phyloP scores from a whole-genome alignment of 306 rosid genomes.

The Prunus fruticosa region DNA sequence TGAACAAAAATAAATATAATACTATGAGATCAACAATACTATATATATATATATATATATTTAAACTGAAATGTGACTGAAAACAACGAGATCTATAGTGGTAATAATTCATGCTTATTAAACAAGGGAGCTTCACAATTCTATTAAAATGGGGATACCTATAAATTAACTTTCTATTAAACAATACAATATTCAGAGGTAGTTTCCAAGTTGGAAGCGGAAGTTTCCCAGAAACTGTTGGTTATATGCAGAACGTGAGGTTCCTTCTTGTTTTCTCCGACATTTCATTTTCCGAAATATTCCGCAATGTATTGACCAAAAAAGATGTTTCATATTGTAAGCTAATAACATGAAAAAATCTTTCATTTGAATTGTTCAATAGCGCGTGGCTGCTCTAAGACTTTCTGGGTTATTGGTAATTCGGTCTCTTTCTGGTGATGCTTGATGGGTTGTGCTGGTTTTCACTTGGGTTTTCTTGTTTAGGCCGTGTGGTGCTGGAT shows the following conservation, averaged over 20 bases:
- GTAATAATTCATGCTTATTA: not conserved
- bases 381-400: slow-evolving; percentile 7
- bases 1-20: not conserved
- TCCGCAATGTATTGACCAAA: not conserved
- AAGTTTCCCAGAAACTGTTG: slow-evolving; percentile 30
- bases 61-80: not conserved
- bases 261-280: slow-evolving; percentile 19
- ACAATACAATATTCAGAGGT: not conserved
- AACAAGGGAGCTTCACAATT: not conserved
- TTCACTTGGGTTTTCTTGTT: slow-evolving; percentile 21
- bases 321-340: not conserved
- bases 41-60: no score
- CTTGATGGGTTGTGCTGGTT: not conserved
- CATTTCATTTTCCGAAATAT: not conserved
- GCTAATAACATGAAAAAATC: not conserved
- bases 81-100: not conserved
- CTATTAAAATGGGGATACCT: no score
- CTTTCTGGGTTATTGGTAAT: not conserved
- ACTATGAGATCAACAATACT: not conserved
- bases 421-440: not conserved
- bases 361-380: not conserved
- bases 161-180: no score
- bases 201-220: slow-evolving; percentile 6
- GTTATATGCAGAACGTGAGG: not conserved
- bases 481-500: not conserved